A percentile compares a stretch with the other conserved stretches of the same genome.
phyloP scores from a whole-genome alignment of 306 rosid species.

The Chamaecrista fasciculata region DNA sequence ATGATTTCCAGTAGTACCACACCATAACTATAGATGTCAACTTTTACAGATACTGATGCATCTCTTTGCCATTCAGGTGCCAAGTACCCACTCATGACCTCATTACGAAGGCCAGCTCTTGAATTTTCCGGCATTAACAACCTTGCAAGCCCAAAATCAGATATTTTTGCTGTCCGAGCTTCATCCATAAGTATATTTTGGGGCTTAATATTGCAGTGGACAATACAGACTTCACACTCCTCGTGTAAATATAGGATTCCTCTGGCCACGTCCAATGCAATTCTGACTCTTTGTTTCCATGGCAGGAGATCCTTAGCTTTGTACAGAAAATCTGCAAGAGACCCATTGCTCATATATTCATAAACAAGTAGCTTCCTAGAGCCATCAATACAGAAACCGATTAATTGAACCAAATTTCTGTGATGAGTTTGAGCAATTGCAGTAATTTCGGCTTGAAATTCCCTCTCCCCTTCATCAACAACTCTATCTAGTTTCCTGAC shows the following conservation, averaged over 20 bases:
- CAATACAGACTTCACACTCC: slow-evolving; percentile 34
- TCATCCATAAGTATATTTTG: slow-evolving; percentile 44
- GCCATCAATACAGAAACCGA: slow-evolving; percentile 44
- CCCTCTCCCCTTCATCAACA: slow-evolving; percentile 32
- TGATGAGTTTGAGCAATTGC: slow-evolving; percentile 44
- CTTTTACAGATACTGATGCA: slow-evolving; percentile 22
- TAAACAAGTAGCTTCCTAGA: slow-evolving; percentile 36
- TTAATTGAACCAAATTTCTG: slow-evolving; percentile 37
- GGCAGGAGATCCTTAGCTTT: not conserved
- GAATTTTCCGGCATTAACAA: not conserved
- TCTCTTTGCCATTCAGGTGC: slow-evolving; percentile 42
- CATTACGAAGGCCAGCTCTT: not conserved
- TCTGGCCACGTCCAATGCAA: slow-evolving; percentile 34
- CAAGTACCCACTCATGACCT: slow-evolving; percentile 15
- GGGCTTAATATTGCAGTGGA: slow-evolving; percentile 45
- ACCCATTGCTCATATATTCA: slow-evolving; percentile 43
- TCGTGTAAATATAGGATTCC: slow-evolving; percentile 42
- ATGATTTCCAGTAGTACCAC: slow-evolving; percentile 35
- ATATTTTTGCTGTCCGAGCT: slow-evolving; percentile 35
- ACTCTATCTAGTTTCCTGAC: slow-evolving; percentile 34
- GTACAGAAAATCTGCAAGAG: slow-evolving; percentile 37
- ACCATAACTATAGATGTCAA: slow-evolving; percentile 37
- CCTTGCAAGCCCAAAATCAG: slow-evolving; percentile 45
- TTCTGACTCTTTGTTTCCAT: slow-evolving; percentile 25
- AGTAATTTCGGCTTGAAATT: slow-evolving; percentile 36